Conservation (phyloP, 176 grass and related monocot genomes). For the Oryza nivara region DNA sequence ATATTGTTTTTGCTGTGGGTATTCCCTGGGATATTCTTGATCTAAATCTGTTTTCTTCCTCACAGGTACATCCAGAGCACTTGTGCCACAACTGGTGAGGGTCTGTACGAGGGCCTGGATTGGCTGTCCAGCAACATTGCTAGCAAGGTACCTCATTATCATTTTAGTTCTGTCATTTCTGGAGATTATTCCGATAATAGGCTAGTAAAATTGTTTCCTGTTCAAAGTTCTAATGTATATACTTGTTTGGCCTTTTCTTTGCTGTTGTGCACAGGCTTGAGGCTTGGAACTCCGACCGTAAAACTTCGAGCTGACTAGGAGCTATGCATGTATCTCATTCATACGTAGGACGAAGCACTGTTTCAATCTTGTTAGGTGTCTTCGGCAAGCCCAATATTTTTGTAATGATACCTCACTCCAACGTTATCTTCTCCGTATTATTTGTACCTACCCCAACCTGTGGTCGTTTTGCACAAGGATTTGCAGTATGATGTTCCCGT, state of each 20-base stretch:
- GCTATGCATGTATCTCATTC: slow-evolving; percentile 41
- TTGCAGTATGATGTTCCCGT: slow-evolving; percentile 27
- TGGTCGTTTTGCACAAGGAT: slow-evolving; percentile 34
- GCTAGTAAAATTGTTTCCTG: neutral
- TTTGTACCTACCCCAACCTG: slow-evolving; percentile 14
- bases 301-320: slow-evolving; percentile 43
- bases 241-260: neutral
- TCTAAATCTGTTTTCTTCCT: neutral
- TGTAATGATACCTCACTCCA: slow-evolving; percentile 42
- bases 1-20: neutral
- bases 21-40: neutral
- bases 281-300: slow-evolving; percentile 16
- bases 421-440: neutral
- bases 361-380: slow-evolving; percentile 33
- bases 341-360: slow-evolving; percentile 34
- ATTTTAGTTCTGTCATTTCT: neutral
- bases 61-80: slow-evolving; percentile 65
- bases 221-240: neutral
- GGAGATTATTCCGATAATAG: neutral
- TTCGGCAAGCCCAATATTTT: slow-evolving; percentile 28
- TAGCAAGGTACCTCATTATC: slow-evolving; percentile 46
- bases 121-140: slow-evolving; percentile 63
- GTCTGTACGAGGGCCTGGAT: slow-evolving; percentile 58
- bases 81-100: slow-evolving; percentile 57
- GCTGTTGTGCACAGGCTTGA: slow-evolving; percentile 36